phyloP scores from a whole-genome alignment of 2,329 filamentous ascomycete genomes.

The Magnaporthiopsis poae region DNA sequence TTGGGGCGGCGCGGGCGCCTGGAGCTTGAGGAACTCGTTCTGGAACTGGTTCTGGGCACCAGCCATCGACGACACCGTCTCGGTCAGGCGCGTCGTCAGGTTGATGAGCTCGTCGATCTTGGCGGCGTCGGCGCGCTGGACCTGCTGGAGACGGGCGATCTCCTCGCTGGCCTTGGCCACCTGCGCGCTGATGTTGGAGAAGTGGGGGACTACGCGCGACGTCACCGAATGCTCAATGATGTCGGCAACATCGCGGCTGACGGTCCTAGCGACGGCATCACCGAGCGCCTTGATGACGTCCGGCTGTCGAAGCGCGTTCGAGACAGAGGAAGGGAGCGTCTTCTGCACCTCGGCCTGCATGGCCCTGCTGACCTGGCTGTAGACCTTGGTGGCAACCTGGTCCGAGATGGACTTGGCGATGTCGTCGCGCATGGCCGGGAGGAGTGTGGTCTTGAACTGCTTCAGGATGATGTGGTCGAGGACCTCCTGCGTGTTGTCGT shows the following conservation, averaged over 20 bases:
- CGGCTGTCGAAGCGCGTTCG: conserved; percentile 56
- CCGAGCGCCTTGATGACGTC: conserved; percentile 64
- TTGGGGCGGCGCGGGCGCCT: conserved; percentile 16
- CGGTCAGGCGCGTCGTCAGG: conserved; percentile 55
- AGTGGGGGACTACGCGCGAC: conserved; percentile 54
- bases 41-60: conserved; percentile 60
- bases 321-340: conserved; percentile 56
- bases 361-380: conserved; percentile 52
- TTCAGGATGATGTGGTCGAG: conserved; percentile 66
- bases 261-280: conserved; percentile 58
- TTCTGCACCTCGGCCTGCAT: conserved; percentile 66
- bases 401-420: conserved; percentile 60
- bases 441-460: conserved; percentile 63
- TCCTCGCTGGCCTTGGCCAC: conserved; percentile 50
- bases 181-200: conserved; percentile 55
- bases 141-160: conserved; percentile 39
- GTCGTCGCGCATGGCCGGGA: conserved; percentile 63
- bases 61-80: conserved; percentile 62
- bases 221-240: conserved; percentile 54
- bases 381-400: conserved; percentile 59
- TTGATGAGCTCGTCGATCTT: conserved; percentile 67
- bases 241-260: conserved; percentile 59
- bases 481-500: conserved; percentile 58
- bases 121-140: conserved; percentile 41
- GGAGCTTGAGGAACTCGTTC: conserved; percentile 49